A percentile compares a stretch with the other conserved stretches of the same genome.
Conservation (phyloP, 768 basidiomycete genomes). For the Chalciporus pseudorubinellus region DNA sequence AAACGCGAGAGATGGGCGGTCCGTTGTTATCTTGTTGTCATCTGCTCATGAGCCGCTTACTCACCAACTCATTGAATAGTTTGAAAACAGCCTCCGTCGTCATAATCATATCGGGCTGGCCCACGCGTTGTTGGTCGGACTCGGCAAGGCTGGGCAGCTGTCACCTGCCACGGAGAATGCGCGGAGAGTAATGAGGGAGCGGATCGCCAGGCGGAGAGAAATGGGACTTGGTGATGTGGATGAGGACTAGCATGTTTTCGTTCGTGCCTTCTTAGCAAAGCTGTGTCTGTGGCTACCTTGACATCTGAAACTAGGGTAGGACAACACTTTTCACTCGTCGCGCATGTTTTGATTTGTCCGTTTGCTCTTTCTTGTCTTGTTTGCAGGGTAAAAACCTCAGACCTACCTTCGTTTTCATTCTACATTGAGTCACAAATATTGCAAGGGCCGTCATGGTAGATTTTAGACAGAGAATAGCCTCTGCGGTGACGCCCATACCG, state of each 20-base stretch:
- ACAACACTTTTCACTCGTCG: constrained; percentile 1
- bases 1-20: constrained; percentile 84
- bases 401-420: neutral
- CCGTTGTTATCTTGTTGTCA: constrained; percentile 39
- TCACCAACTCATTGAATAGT: constrained; percentile 42
- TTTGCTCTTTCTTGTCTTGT: neutral
- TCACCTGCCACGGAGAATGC: constrained; percentile 48
- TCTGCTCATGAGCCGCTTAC: neutral
- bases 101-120: constrained; percentile 87
- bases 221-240: constrained; percentile 43
- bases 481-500: too few relatives aligned
- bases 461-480: neutral
- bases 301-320: neutral
- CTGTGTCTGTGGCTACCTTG: constrained; percentile 1
- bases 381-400: neutral
- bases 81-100: constrained; percentile 82
- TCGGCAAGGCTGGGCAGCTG: constrained; percentile 70
- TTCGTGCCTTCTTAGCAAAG: neutral
- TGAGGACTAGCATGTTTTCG: constrained; percentile 33
- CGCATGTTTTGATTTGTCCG: neutral
- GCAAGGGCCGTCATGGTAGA: neutral
- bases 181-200: constrained; percentile 42
- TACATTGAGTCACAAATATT: neutral
- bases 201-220: constrained; percentile 39
- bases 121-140: constrained; percentile 66